Base-by-base conservation (phyloP, 345 rosid genomes). In the Pseudoturritis turrita region DNA sequence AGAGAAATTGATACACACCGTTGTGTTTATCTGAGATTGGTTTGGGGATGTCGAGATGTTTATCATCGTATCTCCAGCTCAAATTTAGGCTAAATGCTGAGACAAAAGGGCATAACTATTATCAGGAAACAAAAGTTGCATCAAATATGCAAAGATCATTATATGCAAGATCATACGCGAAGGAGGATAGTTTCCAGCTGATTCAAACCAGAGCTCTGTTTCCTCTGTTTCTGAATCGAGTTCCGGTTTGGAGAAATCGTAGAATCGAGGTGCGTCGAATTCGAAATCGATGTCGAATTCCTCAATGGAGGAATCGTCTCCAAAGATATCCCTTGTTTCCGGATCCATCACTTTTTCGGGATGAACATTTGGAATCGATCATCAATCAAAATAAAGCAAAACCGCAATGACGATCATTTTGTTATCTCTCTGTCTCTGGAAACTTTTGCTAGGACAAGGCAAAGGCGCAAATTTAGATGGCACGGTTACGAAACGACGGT, bases 201-300 rank as follows among this genome's bases (percentile, higher is more conserved):
- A 78, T 31, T 79, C 75, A 68, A 94, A 87, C 98, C 98, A 94
- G 5, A 60, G 72, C 59, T 91, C 81, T 17, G 86, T 81, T 53
- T 85, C 84, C 36, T 49, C 56, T 43, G 72, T 77, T 65, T 94
- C 85, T 33, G 29, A 78, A 19, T 58, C 58, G 4, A 77, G 79
- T 70, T 91, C 93, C 1, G 49, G 78, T n/a, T 69, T 64, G 47
- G 68, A 54, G 77, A 94, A 94, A 79, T 94, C 90, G 37, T 62
- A 85, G 74, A 57, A 84, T 13, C 65, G 71, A 44, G 93, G 86
- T 1, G 96, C 97, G 23, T 91, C 97, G 41, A 82, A 95, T 82
- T 95, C 97, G 56, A 82, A 91, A 70, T 86, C 87, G 13, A 79
- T 45, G 31, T 82, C 88, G 68, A 78, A 78, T 17, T 71, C 73